Conservation (phyloP, 306 rosid species). For the Rosa rugosa region DNA sequence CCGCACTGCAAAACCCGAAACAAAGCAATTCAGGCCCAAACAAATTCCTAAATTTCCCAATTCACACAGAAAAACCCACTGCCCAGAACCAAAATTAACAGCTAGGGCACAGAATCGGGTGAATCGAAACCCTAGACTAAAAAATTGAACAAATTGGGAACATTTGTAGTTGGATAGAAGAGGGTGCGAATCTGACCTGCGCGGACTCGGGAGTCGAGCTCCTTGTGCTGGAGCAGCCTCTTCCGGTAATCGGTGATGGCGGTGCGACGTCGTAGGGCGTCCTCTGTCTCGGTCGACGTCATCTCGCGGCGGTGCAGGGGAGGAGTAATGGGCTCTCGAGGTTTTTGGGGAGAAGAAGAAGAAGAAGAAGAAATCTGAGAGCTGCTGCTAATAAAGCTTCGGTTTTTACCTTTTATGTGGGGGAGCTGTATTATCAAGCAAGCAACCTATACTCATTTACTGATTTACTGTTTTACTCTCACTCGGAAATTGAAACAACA, state of each 20-base stretch:
- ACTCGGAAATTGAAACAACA: too few relatives aligned
- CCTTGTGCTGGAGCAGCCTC: constrained; percentile 86
- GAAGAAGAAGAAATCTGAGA: background rate
- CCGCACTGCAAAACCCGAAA: constrained; percentile 54
- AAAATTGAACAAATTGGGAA: background rate
- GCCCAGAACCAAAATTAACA: background rate
- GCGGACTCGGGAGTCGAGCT: constrained; percentile 82
- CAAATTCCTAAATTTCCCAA: background rate
- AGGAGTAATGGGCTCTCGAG: background rate
- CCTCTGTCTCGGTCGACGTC: constrained; percentile 73
- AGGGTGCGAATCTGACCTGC: constrained; percentile 51
- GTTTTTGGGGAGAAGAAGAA: background rate
- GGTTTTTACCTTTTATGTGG: background rate
- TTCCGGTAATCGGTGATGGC: constrained; percentile 69
- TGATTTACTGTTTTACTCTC: background rate
- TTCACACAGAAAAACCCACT: background rate
- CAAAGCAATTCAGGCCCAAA: background rate
- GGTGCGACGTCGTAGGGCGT: constrained; percentile 63
- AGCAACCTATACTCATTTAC: background rate
- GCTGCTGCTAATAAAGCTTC: background rate
- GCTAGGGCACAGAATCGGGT: background rate
- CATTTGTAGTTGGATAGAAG: background rate
- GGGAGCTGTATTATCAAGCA: background rate
- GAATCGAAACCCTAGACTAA: constrained; percentile 8
- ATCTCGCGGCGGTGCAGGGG: constrained; percentile 22